These are phyloP conservation scores for Seiridium unicorne DNA, from an alignment of 2,329 filamentous ascomycete species.

Conservation along the genomic window DNA sequence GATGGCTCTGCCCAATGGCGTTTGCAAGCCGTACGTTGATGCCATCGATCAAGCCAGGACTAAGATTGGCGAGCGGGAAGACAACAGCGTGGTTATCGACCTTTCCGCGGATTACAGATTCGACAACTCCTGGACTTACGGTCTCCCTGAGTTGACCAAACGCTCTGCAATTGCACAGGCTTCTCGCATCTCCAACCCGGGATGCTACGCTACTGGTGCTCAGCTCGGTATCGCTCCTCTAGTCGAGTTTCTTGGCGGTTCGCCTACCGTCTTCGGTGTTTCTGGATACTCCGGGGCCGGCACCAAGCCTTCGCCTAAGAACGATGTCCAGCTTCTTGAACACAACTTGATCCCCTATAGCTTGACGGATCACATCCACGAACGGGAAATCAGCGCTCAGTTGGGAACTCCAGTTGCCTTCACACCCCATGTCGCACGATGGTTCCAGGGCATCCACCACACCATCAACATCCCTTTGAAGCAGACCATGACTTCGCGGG, in stretches of 20 bases:
- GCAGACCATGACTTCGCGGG: conserved; percentile 82
- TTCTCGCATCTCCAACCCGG: conserved; percentile 85
- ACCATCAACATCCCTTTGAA: conserved; percentile 88
- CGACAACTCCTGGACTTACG: conserved; percentile 82
- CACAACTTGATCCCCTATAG: conserved; percentile 92
- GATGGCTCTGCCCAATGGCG: conserved; percentile 93
- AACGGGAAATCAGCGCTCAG: conserved; percentile 82
- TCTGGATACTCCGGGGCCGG: conserved; percentile 94
- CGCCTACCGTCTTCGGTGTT: conserved; percentile 84
- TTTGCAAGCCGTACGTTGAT: conserved; percentile 91
- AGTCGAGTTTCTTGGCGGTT: conserved; percentile 70
- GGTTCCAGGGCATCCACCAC: conserved; percentile 95
- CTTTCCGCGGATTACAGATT: conserved; percentile 97
- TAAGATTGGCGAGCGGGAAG: conserved; percentile 42
- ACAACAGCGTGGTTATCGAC: conserved; percentile 80
- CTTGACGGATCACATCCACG: conserved; percentile 91
- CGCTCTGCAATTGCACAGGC: conserved; percentile 75
- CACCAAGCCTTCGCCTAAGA: conserved; percentile 92
- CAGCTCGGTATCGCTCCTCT: conserved; percentile 87
- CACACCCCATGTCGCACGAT: conserved; percentile 90
- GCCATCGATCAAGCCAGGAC: conserved; percentile 71
- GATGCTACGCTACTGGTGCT: conserved; percentile 91
- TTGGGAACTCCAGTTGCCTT: conserved; percentile 76
- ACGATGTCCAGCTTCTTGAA: conserved; percentile 77
- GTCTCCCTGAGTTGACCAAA: conserved; percentile 80